Base-by-base conservation (phyloP, 2,329 filamentous ascomycete species). In the Arthrobotrys megalospora region DNA sequence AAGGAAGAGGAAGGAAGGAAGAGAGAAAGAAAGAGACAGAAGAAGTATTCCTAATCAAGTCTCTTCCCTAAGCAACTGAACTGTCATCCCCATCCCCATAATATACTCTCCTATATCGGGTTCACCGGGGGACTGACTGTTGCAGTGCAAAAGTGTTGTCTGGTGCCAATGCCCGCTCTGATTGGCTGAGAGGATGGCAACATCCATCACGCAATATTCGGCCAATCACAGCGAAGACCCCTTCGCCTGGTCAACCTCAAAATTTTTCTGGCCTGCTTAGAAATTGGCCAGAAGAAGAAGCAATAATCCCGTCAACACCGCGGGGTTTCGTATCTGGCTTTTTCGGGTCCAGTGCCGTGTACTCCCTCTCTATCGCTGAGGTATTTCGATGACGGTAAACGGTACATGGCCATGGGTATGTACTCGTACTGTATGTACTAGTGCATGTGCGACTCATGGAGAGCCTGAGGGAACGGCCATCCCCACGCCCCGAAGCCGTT, bases 121-220 rank as follows among this genome's bases (percentile, higher is more conserved):
- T 48, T 34, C 48, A 24, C 48, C 45, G 55, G 38, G 50, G 36
- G 45, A 45, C 45, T 53, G 41, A 38, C 28, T 77, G 73, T 71
- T 50, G 65, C 43, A 60, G 16, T 36, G 21, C 43, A 77, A 66
- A 70, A 60, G 73, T 71, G 73, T 77, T 77, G 73, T 55, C 52
- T 36, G 48, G 12, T 47, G 66, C 73, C 73, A 71, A 77, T 63
- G 19, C 47, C 38, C 24, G 19, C 50, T 32, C 66, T 45, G 41
- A 66, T 77, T 71, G 58, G 73, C 43, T 21, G 32, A 52, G 68
- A 62, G 45, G 73, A 77, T 77, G 73, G 73, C 66, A 71, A 47
- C 34, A 70, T 77, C 24, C 66, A 77, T 77, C 73, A 77, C 73
- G 73, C 73, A 60, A 77, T 77, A 70, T 70, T 55, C 32, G 34